Conservation (phyloP, 2,329 filamentous ascomycete genomes). For the Aspergillaceae sp. region DNA sequence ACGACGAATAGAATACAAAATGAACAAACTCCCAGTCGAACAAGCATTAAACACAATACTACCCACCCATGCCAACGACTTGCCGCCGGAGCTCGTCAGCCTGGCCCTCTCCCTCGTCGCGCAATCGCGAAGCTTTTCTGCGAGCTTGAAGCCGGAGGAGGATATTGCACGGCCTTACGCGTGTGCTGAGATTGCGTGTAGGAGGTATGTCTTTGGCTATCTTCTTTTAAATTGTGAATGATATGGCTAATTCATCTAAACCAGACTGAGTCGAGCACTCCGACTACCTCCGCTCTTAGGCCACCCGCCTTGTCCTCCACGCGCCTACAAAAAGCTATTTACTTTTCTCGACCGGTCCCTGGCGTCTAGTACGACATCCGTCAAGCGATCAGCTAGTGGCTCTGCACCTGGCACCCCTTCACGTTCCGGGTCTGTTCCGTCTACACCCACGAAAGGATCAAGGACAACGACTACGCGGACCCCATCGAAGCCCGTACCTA, state of each 20-base stretch:
- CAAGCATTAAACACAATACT: constrained; percentile 65
- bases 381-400: constrained; percentile 28
- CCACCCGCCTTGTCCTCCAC: constrained; percentile 67
- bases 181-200: constrained; percentile 83
- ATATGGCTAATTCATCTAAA: not conserved
- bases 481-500: constrained; percentile 21
- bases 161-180: constrained; percentile 78
- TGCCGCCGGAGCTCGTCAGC: constrained; percentile 62
- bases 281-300: constrained; percentile 69
- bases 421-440: constrained; percentile 23
- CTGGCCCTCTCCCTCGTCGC: constrained; percentile 66
- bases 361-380: constrained; percentile 21
- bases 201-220: constrained; percentile 47
- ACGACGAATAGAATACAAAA: constrained; percentile 26
- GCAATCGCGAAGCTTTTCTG: constrained; percentile 69
- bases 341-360: constrained; percentile 68
- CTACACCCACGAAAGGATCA: constrained; percentile 29
- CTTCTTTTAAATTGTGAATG: not conserved
- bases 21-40: constrained; percentile 65
- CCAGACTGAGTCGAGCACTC: constrained; percentile 63
- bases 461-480: constrained; percentile 10
- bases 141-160: constrained; percentile 71
- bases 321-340: constrained; percentile 77
- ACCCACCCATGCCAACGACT: constrained; percentile 59
- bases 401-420: constrained; percentile 25